Conservation (phyloP, 306 rosid genomes). For the Vicia villosa region DNA sequence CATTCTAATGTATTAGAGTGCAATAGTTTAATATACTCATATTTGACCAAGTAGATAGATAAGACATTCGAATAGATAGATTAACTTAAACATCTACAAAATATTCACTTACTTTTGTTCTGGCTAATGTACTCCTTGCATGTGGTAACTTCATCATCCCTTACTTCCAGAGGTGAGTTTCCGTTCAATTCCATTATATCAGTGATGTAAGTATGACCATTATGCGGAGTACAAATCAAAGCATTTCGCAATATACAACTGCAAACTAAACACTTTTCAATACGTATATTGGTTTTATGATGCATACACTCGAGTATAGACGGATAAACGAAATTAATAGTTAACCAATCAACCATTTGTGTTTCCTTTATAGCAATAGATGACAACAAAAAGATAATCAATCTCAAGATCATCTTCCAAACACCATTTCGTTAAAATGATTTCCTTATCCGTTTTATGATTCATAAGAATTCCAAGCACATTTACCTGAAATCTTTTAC, state of each 20-base stretch:
- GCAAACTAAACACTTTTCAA: not conserved
- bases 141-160: constrained; percentile 37
- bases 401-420: constrained; percentile 22
- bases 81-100: constrained; percentile 6
- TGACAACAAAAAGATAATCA: constrained; percentile 79
- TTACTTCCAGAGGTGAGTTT: not conserved
- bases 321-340: constrained; percentile 49
- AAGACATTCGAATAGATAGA: no score
- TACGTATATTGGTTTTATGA: constrained; percentile 33
- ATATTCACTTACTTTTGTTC: constrained; percentile 42
- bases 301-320: constrained; percentile 4
- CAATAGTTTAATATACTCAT: no score
- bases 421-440: constrained; percentile 28
- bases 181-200: no score
- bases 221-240: no score
- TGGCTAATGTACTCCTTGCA: constrained; percentile 53
- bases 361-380: constrained; percentile 27
- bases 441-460: constrained; percentile 39
- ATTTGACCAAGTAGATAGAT: no score
- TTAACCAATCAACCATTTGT: constrained; percentile 53
- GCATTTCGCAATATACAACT: no score
- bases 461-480: constrained; percentile 53
- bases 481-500: constrained; percentile 64
- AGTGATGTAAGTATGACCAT: no score
- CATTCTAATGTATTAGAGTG: no score